Evolutionary conservation across 306 rosid genomes (phyloP), one percentile per base, ranked within the genome.

Genomic region (Hippophae tibetana): DNA sequence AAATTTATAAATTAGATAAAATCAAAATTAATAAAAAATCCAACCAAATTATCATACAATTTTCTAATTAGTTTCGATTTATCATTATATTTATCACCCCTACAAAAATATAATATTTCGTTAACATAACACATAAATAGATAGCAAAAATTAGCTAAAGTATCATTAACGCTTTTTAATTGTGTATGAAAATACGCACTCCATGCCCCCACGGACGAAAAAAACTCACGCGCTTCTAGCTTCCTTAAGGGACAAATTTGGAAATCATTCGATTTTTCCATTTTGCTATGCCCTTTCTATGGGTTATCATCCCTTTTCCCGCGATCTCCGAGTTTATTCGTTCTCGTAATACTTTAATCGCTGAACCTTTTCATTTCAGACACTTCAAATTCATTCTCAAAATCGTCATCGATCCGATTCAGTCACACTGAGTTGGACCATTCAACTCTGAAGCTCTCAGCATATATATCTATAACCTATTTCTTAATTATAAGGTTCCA

Each of bases 321-420:
- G 53, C 53, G 53, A 49, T 49, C 50, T 42, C 42, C 40, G 60
- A 40, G 0, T 67, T 27, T 14, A 1, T 43, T 47, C 40, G 11
- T 11, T 2, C 13, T 42, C 7, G 5, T 40, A 6, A 23, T 40
- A 6, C 9, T 18, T 43, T 61, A 7, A 27, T 23, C 49, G 14
- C 64, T 56, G 49, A 62, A 42, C 65, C 45, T 57, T 58, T 18
- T 25, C 46, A 47, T 25, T 13, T 57, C 47, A 31, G 43, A n/a
- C 31, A 53, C 69, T 64, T 46, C 46, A 51, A 5, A 31, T 57
- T 45, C 23, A 12, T 65, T 67, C 47, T 67, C 64, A 26, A 52
- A 53, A 51, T 27, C 31, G 25, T 43, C 57, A 52, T 42, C 71
- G 54, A 47, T 63, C 9, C 60, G 57, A 41, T 65, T 42, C 58